A percentile compares a stretch with the other conserved stretches of the same genome.
These are phyloP conservation scores for Metschnikowia anglica DNA, from an alignment of 805 yeast species.

Conservation along the genomic window DNA sequence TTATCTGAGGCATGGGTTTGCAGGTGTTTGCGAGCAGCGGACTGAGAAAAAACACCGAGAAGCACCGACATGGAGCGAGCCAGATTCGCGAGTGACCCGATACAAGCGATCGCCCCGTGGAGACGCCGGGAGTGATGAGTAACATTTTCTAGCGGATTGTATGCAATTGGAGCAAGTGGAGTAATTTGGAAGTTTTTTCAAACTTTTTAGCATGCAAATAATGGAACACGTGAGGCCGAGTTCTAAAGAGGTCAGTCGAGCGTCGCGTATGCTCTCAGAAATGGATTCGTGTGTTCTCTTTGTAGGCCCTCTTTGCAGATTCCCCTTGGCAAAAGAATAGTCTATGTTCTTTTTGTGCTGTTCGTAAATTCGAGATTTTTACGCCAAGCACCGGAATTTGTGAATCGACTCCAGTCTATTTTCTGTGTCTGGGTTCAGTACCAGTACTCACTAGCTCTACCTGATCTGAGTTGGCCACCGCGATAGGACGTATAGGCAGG, in stretches of 20 bases:
- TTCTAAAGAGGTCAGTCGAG: neutral
- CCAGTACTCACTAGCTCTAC: neutral
- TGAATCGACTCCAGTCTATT: neutral
- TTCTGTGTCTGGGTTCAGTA: neutral
- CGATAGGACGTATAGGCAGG: constrained; percentile 6
- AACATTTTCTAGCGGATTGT: neutral
- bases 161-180: neutral
- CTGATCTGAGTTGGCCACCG: constrained; percentile 2
- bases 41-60: constrained; percentile 6
- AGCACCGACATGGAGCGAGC: constrained; percentile 4
- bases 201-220: neutral
- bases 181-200: neutral
- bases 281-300: too few species aligned
- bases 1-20: constrained; percentile 1
- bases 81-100: constrained; percentile 3
- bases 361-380: neutral
- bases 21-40: constrained; percentile 3
- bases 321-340: too few species aligned
- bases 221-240: neutral
- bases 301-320: too few species aligned
- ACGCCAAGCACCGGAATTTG: neutral
- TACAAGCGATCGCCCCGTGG: neutral
- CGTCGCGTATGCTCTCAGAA: neutral
- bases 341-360: too few species aligned
- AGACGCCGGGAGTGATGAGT: neutral